A percentile compares a stretch with the other conserved stretches of the same genome.
Evolutionary conservation across 257 asterid genomes (phyloP).

Genomic region (Lycium ferocissimum): DNA sequence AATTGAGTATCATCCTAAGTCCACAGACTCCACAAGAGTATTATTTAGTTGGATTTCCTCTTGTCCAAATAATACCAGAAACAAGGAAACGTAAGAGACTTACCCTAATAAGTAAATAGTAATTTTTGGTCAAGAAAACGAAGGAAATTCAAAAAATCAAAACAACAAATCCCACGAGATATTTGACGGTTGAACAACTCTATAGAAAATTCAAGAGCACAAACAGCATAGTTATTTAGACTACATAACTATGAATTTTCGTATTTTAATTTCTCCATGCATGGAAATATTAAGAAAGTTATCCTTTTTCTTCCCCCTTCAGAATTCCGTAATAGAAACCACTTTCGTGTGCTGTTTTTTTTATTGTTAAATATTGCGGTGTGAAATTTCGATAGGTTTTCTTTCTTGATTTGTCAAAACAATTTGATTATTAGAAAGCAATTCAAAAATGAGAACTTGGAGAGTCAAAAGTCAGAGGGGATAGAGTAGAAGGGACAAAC

Average conservation of each 20-base stretch:
- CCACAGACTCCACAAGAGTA: neutral
- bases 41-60: neutral
- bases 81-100: neutral
- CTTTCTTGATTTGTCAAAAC: neutral
- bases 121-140: neutral
- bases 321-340: neutral
- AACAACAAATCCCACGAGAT: neutral
- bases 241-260: neutral
- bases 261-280: neutral
- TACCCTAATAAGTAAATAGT: neutral
- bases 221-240: neutral
- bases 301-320: no score
- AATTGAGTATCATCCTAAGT: neutral
- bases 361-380: neutral
- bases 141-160: neutral
- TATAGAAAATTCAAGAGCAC: neutral
- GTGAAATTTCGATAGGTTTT: neutral
- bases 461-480: conserved; percentile 20
- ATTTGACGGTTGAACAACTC: neutral
- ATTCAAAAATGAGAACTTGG: neutral
- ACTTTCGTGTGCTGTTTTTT: neutral
- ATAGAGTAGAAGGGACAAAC: neutral
- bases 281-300: neutral
- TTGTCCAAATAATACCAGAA: neutral
- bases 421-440: neutral